Base-by-base conservation (phyloP, 192 early-diverging fungal species). In the Dissophora globulifera region DNA sequence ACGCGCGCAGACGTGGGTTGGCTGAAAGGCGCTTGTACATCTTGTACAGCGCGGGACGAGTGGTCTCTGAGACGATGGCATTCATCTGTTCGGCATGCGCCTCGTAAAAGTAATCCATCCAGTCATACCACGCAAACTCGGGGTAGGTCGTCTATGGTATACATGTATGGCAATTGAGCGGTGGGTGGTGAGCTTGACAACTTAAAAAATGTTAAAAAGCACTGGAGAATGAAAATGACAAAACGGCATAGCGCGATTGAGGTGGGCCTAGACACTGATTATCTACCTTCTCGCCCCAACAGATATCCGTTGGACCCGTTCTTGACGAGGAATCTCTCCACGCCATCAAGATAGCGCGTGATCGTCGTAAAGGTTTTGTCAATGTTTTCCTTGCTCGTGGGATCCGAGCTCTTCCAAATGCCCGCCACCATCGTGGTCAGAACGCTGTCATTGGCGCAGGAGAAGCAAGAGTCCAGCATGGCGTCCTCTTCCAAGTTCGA, bases 301-400 rank as follows among this genome's bases (percentile, higher is more conserved):
- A 76, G 49, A 25, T 76, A 76, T 1, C 71, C 71, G n/a, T 76
- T 76, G 6, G 62, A 66, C 1, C 71, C 71, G 23, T 76, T 76
- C 49, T 51, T 42, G 15, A 54, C 62, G 17, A 76, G 35, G 25
- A 49, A 66, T 2, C 50, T 29, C 40, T 76, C 71, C 17, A 76
- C 17, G 2, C 71, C 71, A 55, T 76, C 71, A 48, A 76, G 56
- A 16, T 48, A 53, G 1, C 57, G 56, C 10, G 16, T 33, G 7
- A 76, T 9, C 12, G 48, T 55, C 25, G 54, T 46, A 43, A 76
- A 66, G 20, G 56, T 50, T 4, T 22, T 48, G 25, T 60, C 62
- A 9, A 61, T 55, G 22, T 19, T 30, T 3, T 54, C 71, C 27
- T 76, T 47, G 27, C 38, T 43, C 8, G 20, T 66, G 16, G 57